Conservation (phyloP, 2,329 filamentous ascomycete genomes). For the Pestalotiopsis sp. region DNA sequence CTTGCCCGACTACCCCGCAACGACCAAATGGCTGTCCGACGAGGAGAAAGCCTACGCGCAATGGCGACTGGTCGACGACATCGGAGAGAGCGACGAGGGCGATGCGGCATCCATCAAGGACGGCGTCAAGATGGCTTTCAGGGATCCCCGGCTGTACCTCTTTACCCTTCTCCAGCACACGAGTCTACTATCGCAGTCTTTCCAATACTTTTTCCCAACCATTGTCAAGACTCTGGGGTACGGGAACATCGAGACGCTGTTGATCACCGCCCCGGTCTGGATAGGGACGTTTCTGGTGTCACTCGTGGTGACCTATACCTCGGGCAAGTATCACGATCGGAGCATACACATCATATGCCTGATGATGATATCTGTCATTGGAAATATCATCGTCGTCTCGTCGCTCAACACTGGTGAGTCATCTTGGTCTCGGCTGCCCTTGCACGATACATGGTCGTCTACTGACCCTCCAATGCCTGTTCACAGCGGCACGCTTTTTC, state of each 20-base stretch:
- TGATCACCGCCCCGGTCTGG: constrained; percentile 63
- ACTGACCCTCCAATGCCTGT: not conserved
- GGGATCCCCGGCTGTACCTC: constrained; percentile 53
- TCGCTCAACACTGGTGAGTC: constrained; percentile 44
- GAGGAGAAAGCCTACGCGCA: constrained; percentile 57
- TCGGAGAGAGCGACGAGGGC: constrained; percentile 46
- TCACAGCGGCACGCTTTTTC: constrained; percentile 53
- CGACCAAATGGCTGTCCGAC: constrained; percentile 52
- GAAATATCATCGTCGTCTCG: constrained; percentile 58
- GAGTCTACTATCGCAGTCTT: constrained; percentile 55
- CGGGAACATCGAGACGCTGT: constrained; percentile 53
- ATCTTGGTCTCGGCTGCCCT: not conserved
- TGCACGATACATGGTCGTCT: not conserved
- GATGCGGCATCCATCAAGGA: constrained; percentile 41
- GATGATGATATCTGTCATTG: constrained; percentile 53
- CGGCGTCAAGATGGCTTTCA: constrained; percentile 50
- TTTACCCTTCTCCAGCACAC: constrained; percentile 58
- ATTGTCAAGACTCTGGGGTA: constrained; percentile 66
- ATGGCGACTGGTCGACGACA: constrained; percentile 53
- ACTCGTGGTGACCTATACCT: constrained; percentile 56
- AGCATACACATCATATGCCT: constrained; percentile 57
- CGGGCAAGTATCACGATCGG: constrained; percentile 56
- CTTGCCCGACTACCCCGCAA: constrained; percentile 57
- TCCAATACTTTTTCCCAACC: constrained; percentile 68
- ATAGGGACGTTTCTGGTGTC: constrained; percentile 54